These are phyloP conservation scores for Colletotrichum karsti DNA, from an alignment of 2,329 filamentous ascomycete species.

Conservation along the genomic window DNA sequence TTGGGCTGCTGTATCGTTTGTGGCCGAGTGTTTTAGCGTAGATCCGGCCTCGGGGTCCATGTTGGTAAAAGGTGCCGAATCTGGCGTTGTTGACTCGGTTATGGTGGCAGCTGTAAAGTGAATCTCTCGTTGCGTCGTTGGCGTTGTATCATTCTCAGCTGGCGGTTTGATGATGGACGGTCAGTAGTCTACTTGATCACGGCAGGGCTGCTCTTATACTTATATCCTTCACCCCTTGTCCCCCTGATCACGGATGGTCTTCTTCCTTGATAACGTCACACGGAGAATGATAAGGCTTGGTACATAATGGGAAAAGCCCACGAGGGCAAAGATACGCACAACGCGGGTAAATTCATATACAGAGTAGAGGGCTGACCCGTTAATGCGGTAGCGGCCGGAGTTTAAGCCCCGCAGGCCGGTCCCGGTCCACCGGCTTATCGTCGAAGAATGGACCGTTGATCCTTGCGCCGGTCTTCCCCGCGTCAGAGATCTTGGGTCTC, in stretches of 20 bases:
- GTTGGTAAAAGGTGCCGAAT: not conserved
- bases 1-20: constrained; percentile 25
- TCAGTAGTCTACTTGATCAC: not conserved
- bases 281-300: not conserved
- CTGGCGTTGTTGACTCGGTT: not conserved
- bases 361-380: not conserved
- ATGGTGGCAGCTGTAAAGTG: not conserved
- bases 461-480: not conserved
- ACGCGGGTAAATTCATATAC: not conserved
- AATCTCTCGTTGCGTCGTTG: not conserved
- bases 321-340: not conserved
- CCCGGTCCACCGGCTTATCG: not conserved
- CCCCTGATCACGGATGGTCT: not conserved
- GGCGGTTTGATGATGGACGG: not conserved
- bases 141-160: not conserved
- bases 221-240: not conserved
- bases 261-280: not conserved
- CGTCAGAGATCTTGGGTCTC: not conserved
- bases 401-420: not conserved
- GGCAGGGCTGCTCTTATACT: constrained; percentile 29
- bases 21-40: constrained; percentile 12
- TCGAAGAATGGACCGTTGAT: not conserved
- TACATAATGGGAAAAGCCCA: not conserved
- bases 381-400: not conserved
- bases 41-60: not conserved